These are phyloP conservation scores for Mycena capillaripes DNA, from an alignment of 768 basidiomycete species.

Conservation along the genomic window DNA sequence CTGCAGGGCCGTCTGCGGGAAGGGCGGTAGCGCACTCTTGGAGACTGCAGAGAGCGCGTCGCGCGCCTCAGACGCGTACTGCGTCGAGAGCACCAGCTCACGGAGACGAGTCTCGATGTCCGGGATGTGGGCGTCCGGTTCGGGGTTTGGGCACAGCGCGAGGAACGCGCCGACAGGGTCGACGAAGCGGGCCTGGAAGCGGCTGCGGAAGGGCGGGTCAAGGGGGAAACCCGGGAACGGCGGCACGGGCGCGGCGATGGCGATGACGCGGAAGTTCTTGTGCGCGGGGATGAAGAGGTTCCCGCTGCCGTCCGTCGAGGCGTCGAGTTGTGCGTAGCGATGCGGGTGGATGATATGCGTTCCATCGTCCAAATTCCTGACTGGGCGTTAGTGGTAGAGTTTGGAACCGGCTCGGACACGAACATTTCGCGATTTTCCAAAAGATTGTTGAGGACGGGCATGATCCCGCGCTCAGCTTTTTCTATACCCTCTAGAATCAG, in stretches of 20 bases:
- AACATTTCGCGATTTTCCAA: slow-evolving; percentile 82
- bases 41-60: slow-evolving; percentile 67
- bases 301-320: slow-evolving; percentile 47
- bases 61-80: slow-evolving; percentile 72
- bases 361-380: slow-evolving; percentile 77
- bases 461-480: slow-evolving; percentile 80
- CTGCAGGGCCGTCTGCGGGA: slow-evolving; percentile 73
- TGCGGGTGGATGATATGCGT: slow-evolving; percentile 78
- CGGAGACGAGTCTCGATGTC: slow-evolving; percentile 60
- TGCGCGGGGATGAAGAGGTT: slow-evolving; percentile 75
- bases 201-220: slow-evolving; percentile 77
- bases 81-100: slow-evolving; percentile 71
- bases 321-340: slow-evolving; percentile 63
- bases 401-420: slow-evolving; percentile 10
- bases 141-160: slow-evolving; percentile 51
- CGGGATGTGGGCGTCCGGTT: slow-evolving; percentile 30
- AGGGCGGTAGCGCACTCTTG: slow-evolving; percentile 67
- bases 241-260: slow-evolving; percentile 78
- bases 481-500: slow-evolving; percentile 80
- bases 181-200: slow-evolving; percentile 77
- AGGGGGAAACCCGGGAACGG: slow-evolving; percentile 77
- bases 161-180: slow-evolving; percentile 70
- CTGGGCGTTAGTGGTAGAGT: neutral
- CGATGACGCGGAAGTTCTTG: slow-evolving; percentile 76
- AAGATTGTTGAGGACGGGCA: slow-evolving; percentile 80